Base-by-base conservation (phyloP, 176 grass and related monocot genomes). In the Triticum turgidum region DNA sequence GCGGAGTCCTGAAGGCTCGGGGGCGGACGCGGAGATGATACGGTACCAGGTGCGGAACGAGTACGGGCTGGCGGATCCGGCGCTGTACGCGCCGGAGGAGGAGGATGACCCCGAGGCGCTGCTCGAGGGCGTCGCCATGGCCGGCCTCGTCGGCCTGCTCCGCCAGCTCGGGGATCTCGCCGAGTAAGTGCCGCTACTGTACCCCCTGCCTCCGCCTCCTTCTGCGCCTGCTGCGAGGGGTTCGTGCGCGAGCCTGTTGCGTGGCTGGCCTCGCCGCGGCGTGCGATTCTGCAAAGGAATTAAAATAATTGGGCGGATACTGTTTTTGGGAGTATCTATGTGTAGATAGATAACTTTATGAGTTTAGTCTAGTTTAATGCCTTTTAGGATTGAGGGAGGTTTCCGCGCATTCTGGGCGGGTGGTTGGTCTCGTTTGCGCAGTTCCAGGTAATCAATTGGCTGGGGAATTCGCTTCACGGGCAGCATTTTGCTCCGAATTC, bases 101-200 rank as follows among this genome's bases (percentile, higher is more conserved):
- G 56, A 59, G 56, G 97, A 99, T 90, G 97, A 99, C 64, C 97
- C 97, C 33, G 92, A 94, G 88, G 97, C 87, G 86, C 89, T 99
- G 25, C 97, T 99, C 66, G 97, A 96, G 85, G 97, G 90, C 61
- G 94, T 99, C 90, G 94, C 97, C 84, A 99, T 99, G 94, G 92
- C 92, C 4, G 97, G 92, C 14, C 92, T 99, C 87, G 97, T 91
- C 38, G 97, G 97, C 72, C 73, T 99, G 68, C 85, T 99, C 18
- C 90, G 97, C 4, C 97, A 99, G 90, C 94, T 99, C 4, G 97
- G 97, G 87, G 94, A 99, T 96, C 92, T 99, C 76, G 89, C 97
- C 0, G 94, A 96, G 97, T 99, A 54, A 94, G 97, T 91, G 24
- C 51, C 14, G 49, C 13, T 39, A 9, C 38, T 39, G 38, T 39